Evolutionary conservation across 805 yeast genomes (phyloP), one percentile per base, ranked within the genome.

Genomic region (Ogataea haglerorum): DNA sequence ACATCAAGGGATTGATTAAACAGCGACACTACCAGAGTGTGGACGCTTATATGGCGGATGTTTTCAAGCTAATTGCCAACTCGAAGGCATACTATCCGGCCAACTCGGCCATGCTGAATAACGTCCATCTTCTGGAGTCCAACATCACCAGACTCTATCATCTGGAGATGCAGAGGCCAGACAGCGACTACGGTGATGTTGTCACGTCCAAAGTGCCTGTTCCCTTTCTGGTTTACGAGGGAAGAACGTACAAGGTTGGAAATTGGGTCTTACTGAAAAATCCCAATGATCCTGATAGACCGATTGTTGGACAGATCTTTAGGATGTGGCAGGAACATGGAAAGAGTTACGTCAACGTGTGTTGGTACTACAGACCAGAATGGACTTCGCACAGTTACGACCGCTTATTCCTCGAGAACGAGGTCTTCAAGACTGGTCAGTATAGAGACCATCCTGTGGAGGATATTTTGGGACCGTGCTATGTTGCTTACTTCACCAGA

Each of bases 281-380:
- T 58, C 88, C 89, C 14, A 90, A 89, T 61, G 97, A 91, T 63
- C 80, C 84, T 2, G 73, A 81, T 21, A 85, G 86, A 60, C 98
- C 99, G 12, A 90, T 90, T 15, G 86, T 89, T 25, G 96, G 95
- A 12, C 99, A 93, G 64, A 77, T 93, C 21, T 93, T 91, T 68
- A 76, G 96, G 55, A 76, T 93, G 46, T 93, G 99, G 99, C 78
- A 82, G 45, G 95, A 89, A 49, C 95, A 90, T 40, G 77, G 78
- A 8, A 80, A 82, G 54, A 76, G 82, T 46, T 90, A 90, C 80
- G 76, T 90, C 57, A 91, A 93, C 60, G 95, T 87, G 28, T 93
- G 98, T 69, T 93, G 98, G 99, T 93, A 91, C 64, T 84, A 87
- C 57, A 79, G 98, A 52, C 96, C 99, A 1, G 98, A 93, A 61